Conservation (phyloP, 2,329 filamentous ascomycete species). For the Teratosphaeria viscida region DNA sequence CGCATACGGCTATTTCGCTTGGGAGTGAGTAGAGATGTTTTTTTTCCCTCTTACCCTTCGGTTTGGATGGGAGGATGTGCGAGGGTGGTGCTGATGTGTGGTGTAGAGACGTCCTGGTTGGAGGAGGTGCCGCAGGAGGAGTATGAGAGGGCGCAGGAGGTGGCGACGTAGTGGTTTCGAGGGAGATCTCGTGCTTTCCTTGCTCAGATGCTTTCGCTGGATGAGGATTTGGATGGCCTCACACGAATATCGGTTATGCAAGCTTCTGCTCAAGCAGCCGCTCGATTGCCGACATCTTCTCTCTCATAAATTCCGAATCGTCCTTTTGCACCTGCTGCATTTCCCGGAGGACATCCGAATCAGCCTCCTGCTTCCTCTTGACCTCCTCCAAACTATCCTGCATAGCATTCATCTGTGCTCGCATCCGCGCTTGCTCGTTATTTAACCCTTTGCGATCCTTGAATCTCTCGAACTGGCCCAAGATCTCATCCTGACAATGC, state of each 20-base stretch:
- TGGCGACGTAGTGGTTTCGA: conserved; percentile 2
- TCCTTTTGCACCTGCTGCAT: neutral
- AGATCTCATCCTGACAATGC: neutral
- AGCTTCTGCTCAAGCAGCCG: neutral
- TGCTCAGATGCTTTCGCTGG: neutral
- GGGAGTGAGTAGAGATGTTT: conserved; percentile 18
- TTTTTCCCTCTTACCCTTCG: neutral
- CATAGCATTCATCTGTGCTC: neutral
- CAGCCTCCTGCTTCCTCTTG: neutral
- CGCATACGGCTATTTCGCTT: conserved; percentile 29
- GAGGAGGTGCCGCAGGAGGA: conserved; percentile 29
- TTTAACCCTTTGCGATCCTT: neutral
- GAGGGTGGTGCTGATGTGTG: neutral
- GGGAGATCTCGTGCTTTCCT: neutral
- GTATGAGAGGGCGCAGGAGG: conserved; percentile 23
- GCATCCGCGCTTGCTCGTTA: neutral
- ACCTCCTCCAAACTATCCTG: neutral
- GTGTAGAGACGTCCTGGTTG: conserved; percentile 26
- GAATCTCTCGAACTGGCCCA: neutral
- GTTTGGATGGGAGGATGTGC: neutral
- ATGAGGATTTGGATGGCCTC: no score
- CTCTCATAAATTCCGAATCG: neutral
- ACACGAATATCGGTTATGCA: neutral
- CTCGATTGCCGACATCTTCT: neutral
- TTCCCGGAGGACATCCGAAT: neutral